A percentile compares a stretch with the other conserved stretches of the same genome.
Conservation (phyloP, 768 basidiomycete genomes). For the Trametes coccinea region DNA sequence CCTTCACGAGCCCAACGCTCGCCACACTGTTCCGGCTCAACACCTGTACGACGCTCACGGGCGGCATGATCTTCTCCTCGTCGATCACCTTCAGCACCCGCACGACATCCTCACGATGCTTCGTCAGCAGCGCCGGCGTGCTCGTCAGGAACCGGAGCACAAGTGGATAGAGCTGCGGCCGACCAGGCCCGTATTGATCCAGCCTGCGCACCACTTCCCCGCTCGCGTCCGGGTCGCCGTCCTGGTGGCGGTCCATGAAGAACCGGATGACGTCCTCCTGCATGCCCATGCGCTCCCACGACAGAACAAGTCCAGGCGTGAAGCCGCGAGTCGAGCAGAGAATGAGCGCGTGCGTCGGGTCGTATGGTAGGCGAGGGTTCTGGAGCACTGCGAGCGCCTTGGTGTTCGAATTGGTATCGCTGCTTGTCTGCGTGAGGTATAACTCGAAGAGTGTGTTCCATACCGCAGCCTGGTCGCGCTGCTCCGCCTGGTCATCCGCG, state of each 20-base stretch:
- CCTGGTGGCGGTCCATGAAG: constrained; percentile 75
- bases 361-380: constrained; percentile 68
- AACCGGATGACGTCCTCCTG: constrained; percentile 93
- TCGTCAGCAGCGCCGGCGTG: constrained; percentile 65
- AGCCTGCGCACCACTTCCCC: constrained; percentile 72
- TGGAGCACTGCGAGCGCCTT: constrained; percentile 77
- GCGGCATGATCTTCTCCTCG: constrained; percentile 79
- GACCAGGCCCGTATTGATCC: constrained; percentile 65
- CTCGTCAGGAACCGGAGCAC: constrained; percentile 90
- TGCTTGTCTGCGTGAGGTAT: constrained; percentile 65
- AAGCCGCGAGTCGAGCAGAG: constrained; percentile 85
- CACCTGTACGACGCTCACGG: constrained; percentile 86
- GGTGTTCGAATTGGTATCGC: constrained; percentile 41
- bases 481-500: constrained; percentile 52
- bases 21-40: constrained; percentile 87
- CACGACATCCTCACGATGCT: constrained; percentile 72
- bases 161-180: constrained; percentile 80
- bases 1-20: constrained; percentile 88
- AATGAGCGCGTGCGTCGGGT: constrained; percentile 90
- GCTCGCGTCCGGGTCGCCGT: constrained; percentile 39
- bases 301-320: constrained; percentile 79
- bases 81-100: constrained; percentile 78
- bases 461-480: constrained; percentile 74
- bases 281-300: constrained; percentile 96
- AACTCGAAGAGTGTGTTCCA: constrained; percentile 97